These are phyloP conservation scores for Trichoderma sp. DNA, from an alignment of 2,329 filamentous ascomycete genomes.

Conservation along the genomic window DNA sequence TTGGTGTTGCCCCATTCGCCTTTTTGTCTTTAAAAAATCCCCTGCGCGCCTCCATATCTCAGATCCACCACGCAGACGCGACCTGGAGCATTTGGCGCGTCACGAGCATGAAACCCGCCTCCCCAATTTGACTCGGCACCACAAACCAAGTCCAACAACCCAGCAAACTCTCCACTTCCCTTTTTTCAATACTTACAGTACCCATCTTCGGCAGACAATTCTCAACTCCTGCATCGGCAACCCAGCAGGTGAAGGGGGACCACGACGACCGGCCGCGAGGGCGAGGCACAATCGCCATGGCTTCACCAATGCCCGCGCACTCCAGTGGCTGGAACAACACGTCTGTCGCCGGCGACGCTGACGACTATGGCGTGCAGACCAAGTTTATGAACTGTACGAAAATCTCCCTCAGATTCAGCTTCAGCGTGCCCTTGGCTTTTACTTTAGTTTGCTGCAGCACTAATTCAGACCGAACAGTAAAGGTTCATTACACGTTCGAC, in stretches of 20 bases:
- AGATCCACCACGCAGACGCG: conserved; percentile 33
- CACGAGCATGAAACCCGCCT: conserved; percentile 44
- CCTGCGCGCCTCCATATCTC: conserved; percentile 7
- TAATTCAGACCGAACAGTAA: conserved; percentile 60
- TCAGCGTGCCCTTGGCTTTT: background rate
- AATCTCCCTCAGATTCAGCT: conserved; percentile 10
- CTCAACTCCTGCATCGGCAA: conserved; percentile 5
- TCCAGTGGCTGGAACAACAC: conserved; percentile 37
- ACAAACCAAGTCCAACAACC: conserved; percentile 1
- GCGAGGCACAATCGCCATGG: conserved; percentile 36
- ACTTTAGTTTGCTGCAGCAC: conserved; percentile 3
- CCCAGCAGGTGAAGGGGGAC: conserved; percentile 17
- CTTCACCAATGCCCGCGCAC: conserved; percentile 41
- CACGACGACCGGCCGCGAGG: conserved; percentile 2
- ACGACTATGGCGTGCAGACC: conserved; percentile 56
- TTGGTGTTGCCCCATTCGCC: background rate
- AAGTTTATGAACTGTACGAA: conserved; percentile 68
- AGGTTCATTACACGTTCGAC: conserved; percentile 96
- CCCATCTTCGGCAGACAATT: background rate
- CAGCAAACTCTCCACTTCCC: conserved; percentile 21
- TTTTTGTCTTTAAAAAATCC: conserved; percentile 4
- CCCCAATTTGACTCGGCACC: conserved; percentile 33
- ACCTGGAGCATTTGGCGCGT: conserved; percentile 37
- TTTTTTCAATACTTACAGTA: background rate
- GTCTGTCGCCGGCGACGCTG: conserved; percentile 35